Evolutionary conservation across 352 stramenopile genomes (phyloP).

Genomic region (Phytophthora multivora): DNA sequence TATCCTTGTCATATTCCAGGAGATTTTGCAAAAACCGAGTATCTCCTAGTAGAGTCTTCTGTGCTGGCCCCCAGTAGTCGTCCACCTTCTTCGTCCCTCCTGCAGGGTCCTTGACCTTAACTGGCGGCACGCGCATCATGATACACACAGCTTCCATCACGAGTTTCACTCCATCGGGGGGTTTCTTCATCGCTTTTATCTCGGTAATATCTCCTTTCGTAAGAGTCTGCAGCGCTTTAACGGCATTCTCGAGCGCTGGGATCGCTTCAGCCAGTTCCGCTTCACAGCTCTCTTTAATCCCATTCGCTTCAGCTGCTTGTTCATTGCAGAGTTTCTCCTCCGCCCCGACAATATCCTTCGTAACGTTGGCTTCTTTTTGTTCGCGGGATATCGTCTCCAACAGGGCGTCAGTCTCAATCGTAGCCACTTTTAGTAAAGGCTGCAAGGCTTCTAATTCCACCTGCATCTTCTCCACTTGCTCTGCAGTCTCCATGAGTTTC

Average conservation of each 20-base stretch:
- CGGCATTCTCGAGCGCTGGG: slow-evolving; percentile 90
- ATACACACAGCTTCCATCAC: slow-evolving; percentile 96
- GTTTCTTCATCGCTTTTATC: slow-evolving; percentile 97
- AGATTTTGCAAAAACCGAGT: slow-evolving; percentile 93
- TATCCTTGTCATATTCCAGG: slow-evolving; percentile 96
- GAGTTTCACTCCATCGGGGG: slow-evolving; percentile 93
- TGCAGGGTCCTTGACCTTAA: slow-evolving; percentile 93
- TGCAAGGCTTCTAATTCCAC: slow-evolving; percentile 92
- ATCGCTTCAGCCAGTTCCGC: slow-evolving; percentile 93
- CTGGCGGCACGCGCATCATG: slow-evolving; percentile 93
- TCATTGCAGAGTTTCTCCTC: slow-evolving; percentile 89
- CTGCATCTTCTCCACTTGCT: slow-evolving; percentile 95
- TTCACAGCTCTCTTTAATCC: slow-evolving; percentile 92
- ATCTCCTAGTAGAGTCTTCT: slow-evolving; percentile 94
- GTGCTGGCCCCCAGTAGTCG: slow-evolving; percentile 94
- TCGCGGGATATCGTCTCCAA: slow-evolving; percentile 87
- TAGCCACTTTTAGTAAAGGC: slow-evolving; percentile 92
- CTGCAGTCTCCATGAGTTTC: slow-evolving; percentile 93
- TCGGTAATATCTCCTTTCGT: slow-evolving; percentile 95
- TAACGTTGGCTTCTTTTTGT: slow-evolving; percentile 89
- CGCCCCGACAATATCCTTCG: slow-evolving; percentile 79
- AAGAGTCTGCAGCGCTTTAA: slow-evolving; percentile 93
- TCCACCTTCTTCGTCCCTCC: slow-evolving; percentile 93
- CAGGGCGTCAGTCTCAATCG: slow-evolving; percentile 89
- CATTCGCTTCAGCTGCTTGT: slow-evolving; percentile 86